Percentiles rank a stretch among this genome's conserved stretches.
Evolutionary conservation across 805 yeast species (phyloP).

Genomic region (Candida caryicola): DNA sequence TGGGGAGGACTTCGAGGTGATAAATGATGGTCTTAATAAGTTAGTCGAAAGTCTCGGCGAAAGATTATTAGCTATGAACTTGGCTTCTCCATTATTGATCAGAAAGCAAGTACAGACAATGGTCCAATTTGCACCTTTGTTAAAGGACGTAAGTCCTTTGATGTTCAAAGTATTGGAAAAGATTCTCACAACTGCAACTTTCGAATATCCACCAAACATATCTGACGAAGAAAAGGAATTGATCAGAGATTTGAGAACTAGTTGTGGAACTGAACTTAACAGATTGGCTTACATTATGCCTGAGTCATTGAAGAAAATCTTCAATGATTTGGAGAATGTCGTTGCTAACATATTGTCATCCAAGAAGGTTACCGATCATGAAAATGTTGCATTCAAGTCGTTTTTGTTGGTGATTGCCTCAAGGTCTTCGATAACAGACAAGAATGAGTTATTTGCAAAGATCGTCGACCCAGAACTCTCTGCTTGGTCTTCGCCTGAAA

Average conservation of each 20-base stretch:
- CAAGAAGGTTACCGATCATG: slow-evolving; percentile 79
- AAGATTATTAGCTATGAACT: slow-evolving; percentile 67
- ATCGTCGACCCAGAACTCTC: slow-evolving; percentile 91
- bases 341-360: slow-evolving; percentile 67
- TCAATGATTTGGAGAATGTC: slow-evolving; percentile 78
- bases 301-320: slow-evolving; percentile 76
- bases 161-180: slow-evolving; percentile 85
- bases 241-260: slow-evolving; percentile 81
- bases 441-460: slow-evolving; percentile 72
- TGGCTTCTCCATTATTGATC: slow-evolving; percentile 75
- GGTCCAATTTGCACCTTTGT: slow-evolving; percentile 89
- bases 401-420: slow-evolving; percentile 90
- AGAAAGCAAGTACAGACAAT: slow-evolving; percentile 87
- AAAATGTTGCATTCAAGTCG: slow-evolving; percentile 89
- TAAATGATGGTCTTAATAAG: slow-evolving; percentile 50
- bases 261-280: slow-evolving; percentile 93
- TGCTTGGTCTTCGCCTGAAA: slow-evolving; percentile 91
- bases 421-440: slow-evolving; percentile 69
- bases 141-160: slow-evolving; percentile 70
- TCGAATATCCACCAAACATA: slow-evolving; percentile 65
- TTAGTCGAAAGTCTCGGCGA: slow-evolving; percentile 70
- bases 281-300: slow-evolving; percentile 95
- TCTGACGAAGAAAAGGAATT: slow-evolving; percentile 76
- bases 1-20: slow-evolving; percentile 50
- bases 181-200: slow-evolving; percentile 78